These are phyloP conservation scores for Colletotrichum karsti DNA, from an alignment of 2,329 filamentous ascomycete species.

Conservation along the genomic window DNA sequence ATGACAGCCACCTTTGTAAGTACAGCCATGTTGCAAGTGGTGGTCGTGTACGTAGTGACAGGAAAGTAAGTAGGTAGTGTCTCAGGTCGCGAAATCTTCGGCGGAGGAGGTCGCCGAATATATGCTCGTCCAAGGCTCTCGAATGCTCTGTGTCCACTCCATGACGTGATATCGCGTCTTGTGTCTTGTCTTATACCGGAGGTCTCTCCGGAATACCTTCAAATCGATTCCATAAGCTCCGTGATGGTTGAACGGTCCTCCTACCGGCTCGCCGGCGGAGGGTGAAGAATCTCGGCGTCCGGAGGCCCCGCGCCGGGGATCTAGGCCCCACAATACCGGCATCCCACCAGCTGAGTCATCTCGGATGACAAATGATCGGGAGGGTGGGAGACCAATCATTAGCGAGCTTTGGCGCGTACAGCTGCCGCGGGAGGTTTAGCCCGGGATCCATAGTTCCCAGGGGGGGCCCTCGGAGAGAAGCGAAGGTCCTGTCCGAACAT, in stretches of 20 bases:
- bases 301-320: neutral
- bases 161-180: neutral
- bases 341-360: slow-evolving; percentile 19
- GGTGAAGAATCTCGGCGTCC: neutral
- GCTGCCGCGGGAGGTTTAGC: slow-evolving; percentile 2
- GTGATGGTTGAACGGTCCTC: neutral
- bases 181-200: neutral
- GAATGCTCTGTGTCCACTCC: neutral
- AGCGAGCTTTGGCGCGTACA: neutral
- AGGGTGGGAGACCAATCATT: neutral
- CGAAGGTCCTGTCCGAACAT: slow-evolving; percentile 14
- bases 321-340: neutral
- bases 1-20: neutral
- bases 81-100: neutral
- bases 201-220: neutral
- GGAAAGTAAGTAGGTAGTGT: neutral
- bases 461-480: neutral
- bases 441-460: too few relatives aligned
- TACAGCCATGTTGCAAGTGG: neutral
- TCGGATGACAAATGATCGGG: neutral
- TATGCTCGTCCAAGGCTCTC: neutral
- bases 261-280: neutral
- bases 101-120: too few relatives aligned
- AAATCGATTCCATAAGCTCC: neutral
- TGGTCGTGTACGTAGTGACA: too few relatives aligned